phyloP scores from a whole-genome alignment of 1,284 basidiomycete genomes.

The Sporisorium exsertum region DNA sequence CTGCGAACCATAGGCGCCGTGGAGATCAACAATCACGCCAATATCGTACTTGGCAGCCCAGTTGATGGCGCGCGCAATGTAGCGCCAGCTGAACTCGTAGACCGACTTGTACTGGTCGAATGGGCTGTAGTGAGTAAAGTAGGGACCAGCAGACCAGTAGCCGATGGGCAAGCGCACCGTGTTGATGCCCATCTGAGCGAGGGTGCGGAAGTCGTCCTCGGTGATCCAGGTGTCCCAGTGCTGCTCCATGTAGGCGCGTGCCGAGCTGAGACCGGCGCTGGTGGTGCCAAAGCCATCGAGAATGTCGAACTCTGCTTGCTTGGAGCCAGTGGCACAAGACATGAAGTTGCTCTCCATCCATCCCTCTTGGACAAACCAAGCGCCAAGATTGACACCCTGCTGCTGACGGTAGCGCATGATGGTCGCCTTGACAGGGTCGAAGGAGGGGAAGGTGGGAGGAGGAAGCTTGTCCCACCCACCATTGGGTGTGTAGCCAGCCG shows the following conservation, averaged over 20 bases:
- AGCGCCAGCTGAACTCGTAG: constrained; percentile 76
- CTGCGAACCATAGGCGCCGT: constrained; percentile 79
- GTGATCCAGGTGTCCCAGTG: constrained; percentile 85
- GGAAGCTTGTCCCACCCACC: constrained; percentile 55
- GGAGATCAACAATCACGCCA: constrained; percentile 81
- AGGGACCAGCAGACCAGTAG: constrained; percentile 70
- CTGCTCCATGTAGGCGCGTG: constrained; percentile 74
- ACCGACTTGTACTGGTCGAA: constrained; percentile 76
- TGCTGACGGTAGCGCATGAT: constrained; percentile 66
- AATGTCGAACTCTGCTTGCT: constrained; percentile 72
- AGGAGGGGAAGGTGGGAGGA: constrained; percentile 55
- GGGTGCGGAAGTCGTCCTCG: constrained; percentile 70
- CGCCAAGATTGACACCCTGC: constrained; percentile 60
- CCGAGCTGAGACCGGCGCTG: constrained; percentile 71
- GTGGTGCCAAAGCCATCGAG: constrained; percentile 73
- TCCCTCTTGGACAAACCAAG: constrained; percentile 77
- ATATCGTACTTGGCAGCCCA: constrained; percentile 77
- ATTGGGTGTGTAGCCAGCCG: constrained; percentile 58
- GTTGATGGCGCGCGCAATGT: constrained; percentile 76
- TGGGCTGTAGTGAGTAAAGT: constrained; percentile 73
- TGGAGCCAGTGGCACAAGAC: constrained; percentile 74
- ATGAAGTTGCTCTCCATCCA: constrained; percentile 83
- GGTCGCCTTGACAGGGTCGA: constrained; percentile 63
- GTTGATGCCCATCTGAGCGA: constrained; percentile 68
- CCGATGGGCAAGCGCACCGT: constrained; percentile 69